Percentiles rank a stretch among this genome's conserved stretches.
Evolutionary conservation across 768 basidiomycete genomes (phyloP).

Genomic region (Melanogaster broomeanus): DNA sequence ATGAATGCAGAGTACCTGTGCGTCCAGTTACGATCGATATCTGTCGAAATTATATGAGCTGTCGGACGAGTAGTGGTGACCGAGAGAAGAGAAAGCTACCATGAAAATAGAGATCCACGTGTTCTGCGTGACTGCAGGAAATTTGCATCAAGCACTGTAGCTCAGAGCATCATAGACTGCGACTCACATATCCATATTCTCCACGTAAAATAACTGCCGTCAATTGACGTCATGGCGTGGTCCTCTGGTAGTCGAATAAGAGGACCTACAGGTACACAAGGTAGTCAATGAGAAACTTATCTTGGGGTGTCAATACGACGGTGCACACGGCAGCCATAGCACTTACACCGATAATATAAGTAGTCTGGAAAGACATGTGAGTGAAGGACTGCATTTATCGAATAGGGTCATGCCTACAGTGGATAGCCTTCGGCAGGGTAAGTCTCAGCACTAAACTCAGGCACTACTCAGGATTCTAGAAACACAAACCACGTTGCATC

Average conservation of each 20-base stretch:
- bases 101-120: constrained; percentile 5
- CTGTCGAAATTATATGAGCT: background rate
- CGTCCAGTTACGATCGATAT: too few relatives aligned
- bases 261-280: constrained; percentile 5
- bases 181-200: constrained; percentile 9
- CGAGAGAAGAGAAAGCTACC: background rate
- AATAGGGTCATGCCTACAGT: background rate
- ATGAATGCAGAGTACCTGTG: background rate
- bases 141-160: background rate
- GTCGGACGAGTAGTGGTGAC: background rate
- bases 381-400: background rate
- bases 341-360: constrained; percentile 4
- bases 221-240: background rate
- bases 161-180: background rate
- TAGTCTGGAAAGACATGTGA: background rate
- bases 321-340: background rate
- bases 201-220: constrained; percentile 10
- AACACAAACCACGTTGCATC: constrained; percentile 1
- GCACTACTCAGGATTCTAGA: background rate
- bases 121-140: background rate
- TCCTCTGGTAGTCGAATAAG: background rate
- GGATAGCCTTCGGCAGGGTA: background rate
- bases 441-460: background rate
- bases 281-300: constrained; percentile 1
- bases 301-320: background rate